These are phyloP conservation scores for Funneliformis caledonium DNA, from an alignment of 371 early-diverging fungal genomes.

Conservation along the genomic window DNA sequence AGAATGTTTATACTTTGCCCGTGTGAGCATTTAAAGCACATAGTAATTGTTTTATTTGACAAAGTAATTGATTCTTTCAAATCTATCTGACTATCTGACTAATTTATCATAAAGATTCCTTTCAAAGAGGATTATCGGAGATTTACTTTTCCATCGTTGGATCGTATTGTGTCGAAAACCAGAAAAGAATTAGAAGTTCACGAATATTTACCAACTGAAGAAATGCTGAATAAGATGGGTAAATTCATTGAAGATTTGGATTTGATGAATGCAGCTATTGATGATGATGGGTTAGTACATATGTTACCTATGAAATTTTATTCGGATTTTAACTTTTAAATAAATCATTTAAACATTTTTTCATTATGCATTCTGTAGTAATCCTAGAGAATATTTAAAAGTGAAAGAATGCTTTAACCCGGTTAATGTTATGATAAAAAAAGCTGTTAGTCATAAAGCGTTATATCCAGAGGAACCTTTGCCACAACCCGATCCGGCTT, in stretches of 20 bases:
- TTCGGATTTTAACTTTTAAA: not conserved
- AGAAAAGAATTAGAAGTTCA: slow-evolving; percentile 54
- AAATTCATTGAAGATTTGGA: slow-evolving; percentile 60
- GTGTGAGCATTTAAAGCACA: slow-evolving; percentile 48
- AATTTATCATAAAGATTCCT: slow-evolving; percentile 57
- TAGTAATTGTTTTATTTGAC: not conserved
- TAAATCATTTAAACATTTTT: not conserved
- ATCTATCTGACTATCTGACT: not conserved
- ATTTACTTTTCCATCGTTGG: slow-evolving; percentile 59
- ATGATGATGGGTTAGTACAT: slow-evolving; percentile 49
- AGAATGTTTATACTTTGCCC: slow-evolving; percentile 60
- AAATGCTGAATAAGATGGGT: slow-evolving; percentile 58
- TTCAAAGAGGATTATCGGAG: slow-evolving; percentile 72
- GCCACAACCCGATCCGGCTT: slow-evolving; percentile 53
- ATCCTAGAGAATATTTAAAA: slow-evolving; percentile 21
- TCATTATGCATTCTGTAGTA: slow-evolving; percentile 39
- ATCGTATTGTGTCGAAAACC: slow-evolving; percentile 48
- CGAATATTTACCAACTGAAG: slow-evolving; percentile 53
- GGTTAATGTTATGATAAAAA: slow-evolving; percentile 53
- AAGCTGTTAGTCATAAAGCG: slow-evolving; percentile 59
- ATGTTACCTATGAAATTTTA: not conserved
- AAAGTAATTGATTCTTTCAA: not conserved
- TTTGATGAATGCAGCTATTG: slow-evolving; percentile 50
- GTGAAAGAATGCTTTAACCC: slow-evolving; percentile 61
- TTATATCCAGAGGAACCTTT: slow-evolving; percentile 54